These are phyloP conservation scores for Boletus rex-veris DNA, from an alignment of 768 basidiomycete genomes.

Conservation along the genomic window DNA sequence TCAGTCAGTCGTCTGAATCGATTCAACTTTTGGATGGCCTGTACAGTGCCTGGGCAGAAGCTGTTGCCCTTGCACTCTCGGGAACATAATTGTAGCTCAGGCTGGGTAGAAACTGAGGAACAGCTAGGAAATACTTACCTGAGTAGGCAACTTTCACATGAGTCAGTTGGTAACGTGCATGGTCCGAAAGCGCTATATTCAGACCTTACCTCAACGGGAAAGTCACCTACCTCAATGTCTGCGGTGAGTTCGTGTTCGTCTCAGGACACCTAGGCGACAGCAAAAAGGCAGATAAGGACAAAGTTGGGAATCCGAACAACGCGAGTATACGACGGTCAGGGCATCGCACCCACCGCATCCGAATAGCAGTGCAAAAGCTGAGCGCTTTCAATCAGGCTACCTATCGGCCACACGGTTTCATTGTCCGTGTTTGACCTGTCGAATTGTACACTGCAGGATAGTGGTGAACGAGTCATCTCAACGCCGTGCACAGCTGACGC, in stretches of 20 bases:
- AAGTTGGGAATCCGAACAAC: not conserved
- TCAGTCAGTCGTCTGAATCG: not conserved
- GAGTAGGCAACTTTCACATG: too few species aligned
- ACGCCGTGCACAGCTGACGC: conserved; percentile 11
- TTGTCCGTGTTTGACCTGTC: not conserved
- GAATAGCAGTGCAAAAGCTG: conserved; percentile 8
- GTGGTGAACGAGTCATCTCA: not conserved
- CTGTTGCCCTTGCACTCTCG: not conserved
- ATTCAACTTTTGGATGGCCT: not conserved
- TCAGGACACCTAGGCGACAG: not conserved
- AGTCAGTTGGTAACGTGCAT: too few species aligned
- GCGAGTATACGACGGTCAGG: not conserved
- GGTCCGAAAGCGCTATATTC: not conserved
- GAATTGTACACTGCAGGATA: not conserved
- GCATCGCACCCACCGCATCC: not conserved
- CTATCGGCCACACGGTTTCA: not conserved
- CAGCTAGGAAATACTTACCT: too few species aligned
- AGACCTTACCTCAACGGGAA: too few species aligned
- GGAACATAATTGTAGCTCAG: too few species aligned
- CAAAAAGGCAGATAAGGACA: not conserved
- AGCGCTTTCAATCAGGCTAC: not conserved
- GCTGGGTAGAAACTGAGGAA: too few species aligned
- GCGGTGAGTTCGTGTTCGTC: not conserved
- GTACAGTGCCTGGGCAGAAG: not conserved
- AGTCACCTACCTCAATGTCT: not conserved